Conservation (phyloP, 2,329 filamentous ascomycete genomes). For the Fusarium sp. region DNA sequence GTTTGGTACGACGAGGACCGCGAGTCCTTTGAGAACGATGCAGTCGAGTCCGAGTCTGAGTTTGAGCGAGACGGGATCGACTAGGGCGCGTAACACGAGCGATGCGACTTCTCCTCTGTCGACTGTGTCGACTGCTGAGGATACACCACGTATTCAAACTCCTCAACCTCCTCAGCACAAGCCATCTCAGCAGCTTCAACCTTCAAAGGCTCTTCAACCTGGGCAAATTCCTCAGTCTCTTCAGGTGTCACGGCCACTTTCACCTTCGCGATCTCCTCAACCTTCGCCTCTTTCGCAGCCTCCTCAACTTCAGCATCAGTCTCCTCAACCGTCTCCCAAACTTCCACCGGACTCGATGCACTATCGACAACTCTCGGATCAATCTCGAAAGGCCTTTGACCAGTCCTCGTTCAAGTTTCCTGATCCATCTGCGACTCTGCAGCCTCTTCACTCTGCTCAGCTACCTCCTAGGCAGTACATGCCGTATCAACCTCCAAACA, state of each 20-base stretch:
- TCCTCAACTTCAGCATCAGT: constrained; percentile 24
- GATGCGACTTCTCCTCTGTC: constrained; percentile 41
- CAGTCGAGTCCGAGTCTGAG: constrained; percentile 41
- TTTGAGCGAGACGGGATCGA: constrained; percentile 33
- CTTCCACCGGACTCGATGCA: constrained; percentile 1
- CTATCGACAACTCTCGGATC: constrained; percentile 7
- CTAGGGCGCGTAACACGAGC: constrained; percentile 36
- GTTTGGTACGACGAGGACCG: constrained; percentile 35
- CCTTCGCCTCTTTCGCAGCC: constrained; percentile 36
- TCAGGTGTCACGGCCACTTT: constrained; percentile 21
- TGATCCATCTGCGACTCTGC: constrained; percentile 10
- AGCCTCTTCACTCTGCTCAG: constrained; percentile 11
- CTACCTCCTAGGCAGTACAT: constrained; percentile 27
- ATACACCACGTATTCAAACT: constrained; percentile 20
- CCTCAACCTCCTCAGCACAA: constrained; percentile 31
- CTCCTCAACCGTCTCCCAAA: constrained; percentile 26
- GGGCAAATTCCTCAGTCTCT: constrained; percentile 28
- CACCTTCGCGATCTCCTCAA: constrained; percentile 29
- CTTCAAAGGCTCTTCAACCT: constrained; percentile 31
- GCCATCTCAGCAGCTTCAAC: constrained; percentile 8
- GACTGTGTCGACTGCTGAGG: constrained; percentile 31
- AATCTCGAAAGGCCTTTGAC: neutral
- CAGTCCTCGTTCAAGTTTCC: neutral
- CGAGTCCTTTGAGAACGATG: constrained; percentile 41
- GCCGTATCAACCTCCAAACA: constrained; percentile 28